phyloP scores from a whole-genome alignment of 2,329 filamentous ascomycete species.

The Lachnellula suecica region DNA sequence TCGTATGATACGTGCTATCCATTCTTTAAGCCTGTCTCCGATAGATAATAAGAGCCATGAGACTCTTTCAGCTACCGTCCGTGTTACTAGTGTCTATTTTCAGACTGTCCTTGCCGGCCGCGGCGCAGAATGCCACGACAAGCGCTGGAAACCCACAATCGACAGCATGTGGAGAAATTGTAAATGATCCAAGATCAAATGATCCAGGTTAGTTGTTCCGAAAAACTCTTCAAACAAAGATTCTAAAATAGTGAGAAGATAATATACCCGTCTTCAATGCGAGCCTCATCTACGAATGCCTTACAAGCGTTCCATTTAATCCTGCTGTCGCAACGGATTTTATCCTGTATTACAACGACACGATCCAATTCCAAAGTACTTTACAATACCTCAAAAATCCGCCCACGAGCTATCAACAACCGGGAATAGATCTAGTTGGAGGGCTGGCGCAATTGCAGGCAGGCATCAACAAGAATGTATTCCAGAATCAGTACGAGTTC shows the following conservation, averaged over 20 bases:
- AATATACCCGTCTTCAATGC: constrained; percentile 15
- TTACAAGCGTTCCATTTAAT: constrained; percentile 45
- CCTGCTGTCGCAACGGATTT: constrained; percentile 42
- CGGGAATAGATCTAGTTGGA: constrained; percentile 46
- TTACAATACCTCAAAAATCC: constrained; percentile 44
- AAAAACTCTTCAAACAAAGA: not conserved
- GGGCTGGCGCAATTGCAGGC: constrained; percentile 43
- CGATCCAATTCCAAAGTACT: constrained; percentile 33
- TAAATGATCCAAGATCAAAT: not conserved
- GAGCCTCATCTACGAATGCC: constrained; percentile 38
- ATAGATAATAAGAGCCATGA: too few relatives aligned
- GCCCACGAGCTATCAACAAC: constrained; percentile 48
- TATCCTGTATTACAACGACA: constrained; percentile 43
- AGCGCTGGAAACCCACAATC: not conserved
- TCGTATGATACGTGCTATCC: too few relatives aligned
- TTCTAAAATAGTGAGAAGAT: not conserved
- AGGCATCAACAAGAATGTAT: constrained; percentile 40
- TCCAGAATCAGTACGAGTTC: constrained; percentile 53
- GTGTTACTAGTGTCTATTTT: too few relatives aligned
- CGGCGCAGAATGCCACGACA: not conserved
- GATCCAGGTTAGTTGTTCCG: too few relatives aligned
- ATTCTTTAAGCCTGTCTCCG: too few relatives aligned
- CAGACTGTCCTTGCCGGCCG: too few relatives aligned
- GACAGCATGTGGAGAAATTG: constrained; percentile 9
- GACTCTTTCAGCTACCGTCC: too few relatives aligned